Base-by-base conservation (phyloP, 305 asterid genomes). In the Fraxinus latifolia region DNA sequence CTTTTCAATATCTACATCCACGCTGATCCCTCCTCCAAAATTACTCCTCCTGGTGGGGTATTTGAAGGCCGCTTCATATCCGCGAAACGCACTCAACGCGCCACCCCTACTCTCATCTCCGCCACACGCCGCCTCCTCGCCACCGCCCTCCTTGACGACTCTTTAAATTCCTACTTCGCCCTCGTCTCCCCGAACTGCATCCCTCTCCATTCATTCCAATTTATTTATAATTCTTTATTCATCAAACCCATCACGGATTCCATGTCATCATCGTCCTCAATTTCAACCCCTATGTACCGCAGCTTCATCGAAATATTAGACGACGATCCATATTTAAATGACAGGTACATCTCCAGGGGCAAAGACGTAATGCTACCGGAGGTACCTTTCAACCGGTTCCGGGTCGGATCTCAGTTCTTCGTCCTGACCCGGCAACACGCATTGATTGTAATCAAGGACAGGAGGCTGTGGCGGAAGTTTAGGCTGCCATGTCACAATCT, bases 61-160 rank as follows among this genome's bases (percentile, higher is more conserved):
- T 88, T 87, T 17, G 11, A 62, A 67, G 83, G 83, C 4, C 85
- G 87, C 14, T 87, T 85, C 58, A 84, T 89, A 7, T 17, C 88
- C 5, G 79, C 87, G 0, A 87, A 84, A 62, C 77, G 36, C 33
- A 89, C 91, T 0, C 77, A 87, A 76, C 85, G 91, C 15, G 82
- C 94, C 8, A 88, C 96, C 2, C 94, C 98, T 1, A 92, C 97
- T 6, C 93, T 94, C 58, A 87, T 93, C 86, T 89, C 97, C 77
- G 98, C 97, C 81, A 91, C 91, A 0, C 94, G 97, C 74, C 93
- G 97, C 72, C 95, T 94, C 74, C 86, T 95, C 29, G 97, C 97
- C 70, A 87, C 93, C 36, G 97, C 98, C 62, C 87, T 95, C 83
- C 89, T 95, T 27, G 95, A 92, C 79, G 98, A 94, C 68, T 89